Percentiles rank a stretch among this genome's conserved stretches.
Conservation (phyloP, 257 asterid genomes). For the Plantago elongata region DNA sequence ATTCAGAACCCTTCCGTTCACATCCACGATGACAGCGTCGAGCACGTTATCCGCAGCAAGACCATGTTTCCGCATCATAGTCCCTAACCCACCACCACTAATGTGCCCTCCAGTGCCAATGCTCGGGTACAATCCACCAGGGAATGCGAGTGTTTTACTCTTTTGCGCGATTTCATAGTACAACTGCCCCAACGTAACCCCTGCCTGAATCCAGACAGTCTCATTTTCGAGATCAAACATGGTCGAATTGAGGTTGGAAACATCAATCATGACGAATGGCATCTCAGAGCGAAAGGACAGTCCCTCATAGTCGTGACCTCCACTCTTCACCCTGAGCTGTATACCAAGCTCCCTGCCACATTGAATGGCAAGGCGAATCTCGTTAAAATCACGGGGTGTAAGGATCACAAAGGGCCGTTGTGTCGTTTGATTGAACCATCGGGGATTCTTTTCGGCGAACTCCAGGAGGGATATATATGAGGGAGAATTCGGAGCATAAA, state of each 20-base stretch:
- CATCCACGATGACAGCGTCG: constrained; percentile 22
- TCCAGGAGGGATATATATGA: too few species aligned
- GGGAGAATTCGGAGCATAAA: too few species aligned
- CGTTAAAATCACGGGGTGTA: constrained; percentile 22
- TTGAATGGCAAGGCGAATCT: constrained; percentile 15
- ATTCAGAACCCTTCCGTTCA: constrained; percentile 7
- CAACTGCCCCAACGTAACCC: constrained; percentile 27
- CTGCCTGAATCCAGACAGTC: constrained; percentile 30
- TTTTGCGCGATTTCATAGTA: constrained; percentile 25
- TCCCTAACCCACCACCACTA: constrained; percentile 29
- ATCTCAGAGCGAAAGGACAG: constrained; percentile 25
- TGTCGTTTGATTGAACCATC: too few species aligned
- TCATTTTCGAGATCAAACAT: constrained; percentile 19
- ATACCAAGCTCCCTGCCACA: constrained; percentile 22
- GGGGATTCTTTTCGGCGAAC: too few species aligned
- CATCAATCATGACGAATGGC: constrained; percentile 15
- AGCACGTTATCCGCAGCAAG: constrained; percentile 29
- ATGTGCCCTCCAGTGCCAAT: constrained; percentile 33
- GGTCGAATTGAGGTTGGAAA: too few species aligned
- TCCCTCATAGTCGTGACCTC: constrained; percentile 40
- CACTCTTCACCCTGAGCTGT: constrained; percentile 27
- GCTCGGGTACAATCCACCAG: constrained; percentile 25
- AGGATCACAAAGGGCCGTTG: neutral
- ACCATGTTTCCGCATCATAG: constrained; percentile 29
- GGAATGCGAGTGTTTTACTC: constrained; percentile 28